phyloP scores from a whole-genome alignment of 768 basidiomycete genomes.

The Astraeus odoratus region DNA sequence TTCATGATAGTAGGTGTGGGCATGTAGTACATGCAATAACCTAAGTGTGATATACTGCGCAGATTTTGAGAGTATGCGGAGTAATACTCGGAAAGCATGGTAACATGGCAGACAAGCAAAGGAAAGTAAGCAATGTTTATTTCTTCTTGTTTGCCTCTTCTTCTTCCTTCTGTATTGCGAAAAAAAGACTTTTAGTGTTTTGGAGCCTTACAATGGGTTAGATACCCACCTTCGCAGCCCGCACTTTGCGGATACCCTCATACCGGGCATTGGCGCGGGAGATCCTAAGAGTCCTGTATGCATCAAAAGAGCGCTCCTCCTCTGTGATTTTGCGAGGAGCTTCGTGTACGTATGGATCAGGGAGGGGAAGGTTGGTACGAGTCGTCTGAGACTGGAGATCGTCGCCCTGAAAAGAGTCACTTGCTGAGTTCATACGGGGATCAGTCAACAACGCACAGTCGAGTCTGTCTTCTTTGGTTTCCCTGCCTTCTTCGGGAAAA shows the following conservation, averaged over 20 bases:
- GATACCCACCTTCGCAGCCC: constrained; percentile 73
- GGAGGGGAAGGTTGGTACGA: constrained; percentile 59
- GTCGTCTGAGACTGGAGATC: constrained; percentile 76
- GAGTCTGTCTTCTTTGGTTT: constrained; percentile 97
- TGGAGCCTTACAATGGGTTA: not conserved
- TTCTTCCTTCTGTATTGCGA: constrained; percentile 65
- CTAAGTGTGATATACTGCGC: constrained; percentile 15
- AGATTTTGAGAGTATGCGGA: constrained; percentile 33
- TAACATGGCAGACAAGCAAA: constrained; percentile 18
- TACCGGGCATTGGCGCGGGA: constrained; percentile 77
- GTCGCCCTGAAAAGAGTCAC: constrained; percentile 49
- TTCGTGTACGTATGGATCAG: constrained; percentile 63
- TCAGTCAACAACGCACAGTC: constrained; percentile 46
- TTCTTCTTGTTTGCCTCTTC: constrained; percentile 93
- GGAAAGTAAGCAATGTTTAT: constrained; percentile 34
- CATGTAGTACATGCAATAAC: constrained; percentile 30
- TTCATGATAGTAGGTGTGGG: constrained; percentile 26
- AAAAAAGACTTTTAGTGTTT: constrained; percentile 13
- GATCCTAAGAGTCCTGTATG: constrained; percentile 82
- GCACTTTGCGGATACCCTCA: constrained; percentile 83
- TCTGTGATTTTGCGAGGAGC: constrained; percentile 87
- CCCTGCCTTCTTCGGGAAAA: constrained; percentile 93
- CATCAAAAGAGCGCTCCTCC: constrained; percentile 84
- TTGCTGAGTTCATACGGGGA: constrained; percentile 5
- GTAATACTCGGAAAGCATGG: constrained; percentile 13